These are phyloP conservation scores for Flammula alnicola DNA, from an alignment of 1,284 basidiomycete species.

Conservation along the genomic window DNA sequence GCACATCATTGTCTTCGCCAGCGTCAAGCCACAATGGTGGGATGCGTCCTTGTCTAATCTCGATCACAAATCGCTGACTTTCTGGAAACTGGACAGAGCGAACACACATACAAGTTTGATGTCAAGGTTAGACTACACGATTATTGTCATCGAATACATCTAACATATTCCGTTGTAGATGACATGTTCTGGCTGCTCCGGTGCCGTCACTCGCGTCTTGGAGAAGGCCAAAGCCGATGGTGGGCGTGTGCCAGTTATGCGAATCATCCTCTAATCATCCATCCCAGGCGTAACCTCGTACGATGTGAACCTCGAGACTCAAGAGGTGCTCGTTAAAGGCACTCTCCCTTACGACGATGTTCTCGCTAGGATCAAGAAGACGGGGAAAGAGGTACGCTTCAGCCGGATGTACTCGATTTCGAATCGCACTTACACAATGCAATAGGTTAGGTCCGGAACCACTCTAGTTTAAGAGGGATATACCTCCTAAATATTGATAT, in stretches of 20 bases:
- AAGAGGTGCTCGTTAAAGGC: slow-evolving; percentile 74
- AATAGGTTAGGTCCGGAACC: slow-evolving; percentile 24
- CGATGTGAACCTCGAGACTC: slow-evolving; percentile 67
- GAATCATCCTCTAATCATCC: background rate
- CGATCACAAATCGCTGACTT: background rate
- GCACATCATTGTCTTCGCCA: background rate
- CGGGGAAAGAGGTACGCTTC: slow-evolving; percentile 66
- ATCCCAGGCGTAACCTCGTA: slow-evolving; percentile 57
- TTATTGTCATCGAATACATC: background rate
- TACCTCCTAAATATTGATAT: slow-evolving; percentile 5
- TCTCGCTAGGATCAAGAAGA: slow-evolving; percentile 82
- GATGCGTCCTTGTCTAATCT: background rate
- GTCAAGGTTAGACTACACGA: slow-evolving; percentile 49
- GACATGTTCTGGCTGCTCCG: slow-evolving; percentile 84
- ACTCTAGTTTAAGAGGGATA: slow-evolving; percentile 8
- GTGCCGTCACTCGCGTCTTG: slow-evolving; percentile 76
- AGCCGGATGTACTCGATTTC: background rate
- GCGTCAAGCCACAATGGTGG: background rate
- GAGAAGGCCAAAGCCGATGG: slow-evolving; percentile 72
- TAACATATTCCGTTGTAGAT: slow-evolving; percentile 52
- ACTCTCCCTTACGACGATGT: slow-evolving; percentile 69
- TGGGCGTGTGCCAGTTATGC: slow-evolving; percentile 32
- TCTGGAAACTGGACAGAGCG: slow-evolving; percentile 25
- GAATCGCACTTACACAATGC: no score
- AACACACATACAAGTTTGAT: slow-evolving; percentile 61